These are phyloP conservation scores for Microcyclosporella mali DNA, from an alignment of 2,329 filamentous ascomycete species.

Conservation along the genomic window DNA sequence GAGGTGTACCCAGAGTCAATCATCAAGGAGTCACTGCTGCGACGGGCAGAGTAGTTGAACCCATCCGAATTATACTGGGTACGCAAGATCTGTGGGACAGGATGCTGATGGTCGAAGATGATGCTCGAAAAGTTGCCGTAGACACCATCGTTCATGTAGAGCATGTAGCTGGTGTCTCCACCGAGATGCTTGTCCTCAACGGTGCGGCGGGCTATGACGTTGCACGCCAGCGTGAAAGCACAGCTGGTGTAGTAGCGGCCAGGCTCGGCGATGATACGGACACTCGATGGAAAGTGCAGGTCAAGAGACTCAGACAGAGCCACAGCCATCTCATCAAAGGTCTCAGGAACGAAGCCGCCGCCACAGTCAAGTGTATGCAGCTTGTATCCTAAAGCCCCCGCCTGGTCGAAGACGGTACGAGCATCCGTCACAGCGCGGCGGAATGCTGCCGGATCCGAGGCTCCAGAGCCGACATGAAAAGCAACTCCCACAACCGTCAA, in stretches of 20 bases:
- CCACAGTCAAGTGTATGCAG: constrained; percentile 89
- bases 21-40: constrained; percentile 14
- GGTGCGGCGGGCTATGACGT: constrained; percentile 90
- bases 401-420: constrained; percentile 81
- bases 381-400: constrained; percentile 65
- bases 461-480: constrained; percentile 96
- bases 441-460: constrained; percentile 87
- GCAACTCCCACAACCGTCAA: constrained; percentile 93
- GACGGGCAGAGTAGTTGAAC: constrained; percentile 26
- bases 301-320: constrained; percentile 76
- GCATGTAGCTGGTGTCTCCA: constrained; percentile 75
- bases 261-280: constrained; percentile 90
- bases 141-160: constrained; percentile 94
- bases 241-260: constrained; percentile 92
- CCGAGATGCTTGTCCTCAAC: constrained; percentile 59
- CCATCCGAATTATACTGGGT: constrained; percentile 23
- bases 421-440: constrained; percentile 87
- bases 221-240: constrained; percentile 91
- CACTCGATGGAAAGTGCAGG: constrained; percentile 73
- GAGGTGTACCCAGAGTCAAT: constrained; percentile 31
- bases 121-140: constrained; percentile 99
- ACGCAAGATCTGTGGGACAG: constrained; percentile 68
- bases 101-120: constrained; percentile 97
- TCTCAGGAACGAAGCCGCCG: constrained; percentile 85
- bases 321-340: constrained; percentile 82